Evolutionary conservation across 2,329 filamentous ascomycete species (phyloP), one percentile per base, ranked within the genome.

Genomic region (Anthostomella pinea): DNA sequence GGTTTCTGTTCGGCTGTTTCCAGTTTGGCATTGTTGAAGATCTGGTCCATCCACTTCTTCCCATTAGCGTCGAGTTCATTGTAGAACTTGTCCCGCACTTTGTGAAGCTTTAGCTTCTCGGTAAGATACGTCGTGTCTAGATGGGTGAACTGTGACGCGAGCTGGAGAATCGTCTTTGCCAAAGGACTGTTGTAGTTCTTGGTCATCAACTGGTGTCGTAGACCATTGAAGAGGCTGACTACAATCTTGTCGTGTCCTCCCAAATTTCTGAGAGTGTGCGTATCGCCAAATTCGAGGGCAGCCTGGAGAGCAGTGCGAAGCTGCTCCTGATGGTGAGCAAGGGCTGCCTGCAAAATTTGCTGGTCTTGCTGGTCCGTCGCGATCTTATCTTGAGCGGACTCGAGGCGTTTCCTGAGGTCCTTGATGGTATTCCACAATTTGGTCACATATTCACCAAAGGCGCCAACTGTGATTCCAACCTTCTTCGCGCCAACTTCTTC

Each of bases 91-190:
- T 77, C 77, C 25, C 80, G 70, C 11, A 85, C 74, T 36, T 75
- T 79, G 39, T 78, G 73, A 38, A 88, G 75, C 52, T 85, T 85
- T 25, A 79, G 75, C 42, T 75, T 80, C 46, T 81, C 75, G 26
- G 80, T 64, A 22, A 79, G 58, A 28, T 70, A 69, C 41, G 74
- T 78, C 46, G 73, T 76, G 31, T 72, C 77, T 26, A 81, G 71
- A 39, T 81, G 82, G 22, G 74, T 79, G 39, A 80, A 79, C 37
- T 72, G 65, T 5, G 79, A 73, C 57, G 87, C 72, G 20, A 86
- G 68, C 33, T 75, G 65, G 13, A 81, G 65, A n/a, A 77, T 60
- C 13, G 72, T 69, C 46, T 75, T 75, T n/a, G 74, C 68, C 10
- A 77, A 57, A 43, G 70, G 68, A 6, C 73, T 71, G 18, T 67